Base-by-base conservation (phyloP, 345 rosid genomes). In the Zanthoxylum bungeanum region DNA sequence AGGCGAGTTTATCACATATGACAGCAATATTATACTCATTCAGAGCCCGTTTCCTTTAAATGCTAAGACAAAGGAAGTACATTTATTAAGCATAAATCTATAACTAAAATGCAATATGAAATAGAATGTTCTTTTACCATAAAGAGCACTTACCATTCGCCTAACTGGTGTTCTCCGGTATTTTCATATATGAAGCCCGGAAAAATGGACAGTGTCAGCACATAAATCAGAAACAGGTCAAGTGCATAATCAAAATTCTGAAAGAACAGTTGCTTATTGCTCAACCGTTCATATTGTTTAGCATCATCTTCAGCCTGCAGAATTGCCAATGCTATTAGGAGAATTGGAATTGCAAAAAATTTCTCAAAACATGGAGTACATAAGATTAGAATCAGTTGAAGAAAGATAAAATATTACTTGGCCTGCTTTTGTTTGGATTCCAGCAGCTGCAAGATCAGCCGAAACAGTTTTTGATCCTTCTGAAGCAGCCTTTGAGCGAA, bases 381-480 rank as follows among this genome's bases (percentile, higher is more conserved):
- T 17, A 31, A 21, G 11, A n/a, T 12, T 2, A 40, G 12, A 58
- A 42, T 31, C 28, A 61, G 55, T 3, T 8, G 24, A 25, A 39
- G 51, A 25, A 49, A 60, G 21, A 27, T 39, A 5, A 25, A 27
- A 42, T 51, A 75, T 44, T 42, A 28, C 73, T 59, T 62, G 75
- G 52, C 44, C 71, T 50, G 73, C 63, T 51, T 75, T 76, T 44
- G 72, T 77, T 58, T 84, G 83, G 77, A 95, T 87, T 49, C 98
- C 97, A 65, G 88, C 96, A 33, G 98, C 97, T 30, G 83, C 96
- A 74, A 95, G 93, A 75, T 90, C 98, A 66, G 92, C 91, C 62
- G 69, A 42, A 60, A 95, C 97, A 52, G 93, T 95, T 74, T 80
- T 89, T 3, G 97, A 88, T 77, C 99, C 99, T 88, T 95, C 98